phyloP scores from a whole-genome alignment of 257 asterid species.

The Avicennia marina region DNA sequence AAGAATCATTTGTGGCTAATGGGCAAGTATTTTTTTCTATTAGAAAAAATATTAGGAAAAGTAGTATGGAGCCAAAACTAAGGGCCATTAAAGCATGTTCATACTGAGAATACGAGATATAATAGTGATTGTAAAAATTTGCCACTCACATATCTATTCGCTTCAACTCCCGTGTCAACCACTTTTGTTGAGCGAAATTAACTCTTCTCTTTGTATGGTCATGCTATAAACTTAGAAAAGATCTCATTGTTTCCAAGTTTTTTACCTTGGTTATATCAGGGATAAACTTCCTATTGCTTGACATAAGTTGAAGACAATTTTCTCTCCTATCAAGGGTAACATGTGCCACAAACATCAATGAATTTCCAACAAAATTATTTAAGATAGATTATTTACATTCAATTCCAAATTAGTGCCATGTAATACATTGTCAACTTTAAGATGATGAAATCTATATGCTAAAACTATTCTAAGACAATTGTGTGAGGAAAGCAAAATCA shows the following conservation, averaged over 20 bases:
- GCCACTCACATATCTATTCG: constrained; percentile 29
- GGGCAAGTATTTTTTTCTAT: no score
- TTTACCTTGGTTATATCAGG: constrained; percentile 52
- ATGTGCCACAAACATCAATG: no score
- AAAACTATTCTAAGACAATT: no score
- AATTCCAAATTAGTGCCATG: no score
- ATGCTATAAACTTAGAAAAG: constrained; percentile 49
- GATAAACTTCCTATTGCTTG: constrained; percentile 40
- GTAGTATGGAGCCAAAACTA: constrained; percentile 49
- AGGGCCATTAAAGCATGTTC: constrained; percentile 65
- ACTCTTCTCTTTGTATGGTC: constrained; percentile 42
- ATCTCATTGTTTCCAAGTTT: constrained; percentile 52
- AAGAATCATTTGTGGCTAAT: no score
- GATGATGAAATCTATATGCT: no score
- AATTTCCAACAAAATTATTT: no score
- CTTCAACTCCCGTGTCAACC: constrained; percentile 47
- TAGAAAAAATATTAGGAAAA: no score
- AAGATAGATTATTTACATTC: no score
- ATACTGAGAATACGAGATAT: constrained; percentile 52
- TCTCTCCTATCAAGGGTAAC: constrained; percentile 40
- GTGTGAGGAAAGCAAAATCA: no score
- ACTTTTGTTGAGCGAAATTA: constrained; percentile 44
- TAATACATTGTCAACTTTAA: no score
- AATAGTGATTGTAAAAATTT: constrained; percentile 42
- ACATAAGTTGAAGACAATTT: constrained; percentile 34